Evolutionary conservation across 768 basidiomycete genomes (phyloP), one percentile per base, ranked within the genome.

Genomic region (Tricholoma saponaceum): DNA sequence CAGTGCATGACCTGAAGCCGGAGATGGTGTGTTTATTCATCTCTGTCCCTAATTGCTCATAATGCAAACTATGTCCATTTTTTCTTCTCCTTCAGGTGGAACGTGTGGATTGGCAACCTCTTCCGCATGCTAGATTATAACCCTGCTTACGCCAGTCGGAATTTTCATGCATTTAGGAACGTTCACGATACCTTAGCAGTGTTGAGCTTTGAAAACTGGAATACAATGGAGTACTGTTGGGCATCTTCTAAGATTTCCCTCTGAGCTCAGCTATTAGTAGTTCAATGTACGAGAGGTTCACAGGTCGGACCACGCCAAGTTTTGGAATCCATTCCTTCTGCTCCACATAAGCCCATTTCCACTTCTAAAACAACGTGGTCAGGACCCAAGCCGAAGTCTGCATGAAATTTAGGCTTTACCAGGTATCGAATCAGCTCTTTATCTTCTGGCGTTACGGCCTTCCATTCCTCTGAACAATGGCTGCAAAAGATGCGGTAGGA

Each of bases 401-500:
- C 25, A 51, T 33, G 8, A 22, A 51, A 23, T 22, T 12, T 9
- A 3, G 39, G n/a, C 69, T 84, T 60, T 60, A 87, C 89, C 67
- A 90, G 64, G 64, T 86, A 90, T 52, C 79, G 78, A 35, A 84
- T 70, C 23, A 92, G 74, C 57, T 89, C 85, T 69, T 91, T 91
- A 66, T 92, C 89, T 26, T 60, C 66, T 0, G 90, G 87, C 63
- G 76, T 71, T 13, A 90, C 87, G 0, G 62, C 55, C 63, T 83
- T 82, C 90, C 89, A 90, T 55, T 83, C 83, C 10, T 78, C 75
- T 7, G 71, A 68, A 9, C 57, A 64, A 10, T 68, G 70, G 44
- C 71, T 70, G 58, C 82, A 88, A 68, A 88, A 91, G 18, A 91
- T 89, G 39, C 87, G 79, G 63, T 89, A 88, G 4, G 86, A 89